Evolutionary conservation across 2,329 filamentous ascomycete genomes (phyloP).

Genomic region (Microdochium nivale): DNA sequence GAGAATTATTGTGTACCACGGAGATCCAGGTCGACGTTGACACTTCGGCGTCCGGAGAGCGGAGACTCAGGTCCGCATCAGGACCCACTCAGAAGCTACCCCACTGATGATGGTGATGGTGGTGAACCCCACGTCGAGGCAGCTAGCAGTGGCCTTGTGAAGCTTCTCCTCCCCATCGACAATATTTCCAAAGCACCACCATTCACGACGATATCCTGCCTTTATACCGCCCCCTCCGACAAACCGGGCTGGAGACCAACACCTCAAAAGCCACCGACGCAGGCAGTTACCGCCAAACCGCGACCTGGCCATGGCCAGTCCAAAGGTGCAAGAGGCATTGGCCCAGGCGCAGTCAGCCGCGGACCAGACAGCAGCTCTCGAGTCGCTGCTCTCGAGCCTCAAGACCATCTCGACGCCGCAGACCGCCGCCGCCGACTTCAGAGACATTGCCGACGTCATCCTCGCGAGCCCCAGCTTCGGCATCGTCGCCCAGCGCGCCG

Average conservation of each 20-base stretch:
- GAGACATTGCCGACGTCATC: conserved; percentile 57
- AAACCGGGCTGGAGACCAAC: neutral
- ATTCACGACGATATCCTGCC: neutral
- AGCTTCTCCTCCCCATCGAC: neutral
- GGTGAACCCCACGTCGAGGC: neutral
- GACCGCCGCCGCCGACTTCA: conserved; percentile 46
- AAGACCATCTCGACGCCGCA: conserved; percentile 28
- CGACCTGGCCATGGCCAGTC: neutral
- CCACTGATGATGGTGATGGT: neutral
- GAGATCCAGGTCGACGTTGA: too few species aligned
- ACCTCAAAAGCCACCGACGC: neutral
- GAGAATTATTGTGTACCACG: too few species aligned
- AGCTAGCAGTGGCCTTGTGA: neutral
- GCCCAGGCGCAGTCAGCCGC: neutral
- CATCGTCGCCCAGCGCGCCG: conserved; percentile 64
- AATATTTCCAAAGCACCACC: neutral
- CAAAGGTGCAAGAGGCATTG: neutral
- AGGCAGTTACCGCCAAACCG: neutral
- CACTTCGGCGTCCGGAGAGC: neutral
- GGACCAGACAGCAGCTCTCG: neutral
- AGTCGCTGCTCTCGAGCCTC: conserved; percentile 20
- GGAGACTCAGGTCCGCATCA: neutral
- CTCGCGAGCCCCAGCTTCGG: conserved; percentile 57
- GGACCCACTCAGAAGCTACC: neutral
- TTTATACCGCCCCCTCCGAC: neutral